Evolutionary conservation across 495 filamentous ascomycete genomes (phyloP).

Genomic region (Haplographium delicatum): DNA sequence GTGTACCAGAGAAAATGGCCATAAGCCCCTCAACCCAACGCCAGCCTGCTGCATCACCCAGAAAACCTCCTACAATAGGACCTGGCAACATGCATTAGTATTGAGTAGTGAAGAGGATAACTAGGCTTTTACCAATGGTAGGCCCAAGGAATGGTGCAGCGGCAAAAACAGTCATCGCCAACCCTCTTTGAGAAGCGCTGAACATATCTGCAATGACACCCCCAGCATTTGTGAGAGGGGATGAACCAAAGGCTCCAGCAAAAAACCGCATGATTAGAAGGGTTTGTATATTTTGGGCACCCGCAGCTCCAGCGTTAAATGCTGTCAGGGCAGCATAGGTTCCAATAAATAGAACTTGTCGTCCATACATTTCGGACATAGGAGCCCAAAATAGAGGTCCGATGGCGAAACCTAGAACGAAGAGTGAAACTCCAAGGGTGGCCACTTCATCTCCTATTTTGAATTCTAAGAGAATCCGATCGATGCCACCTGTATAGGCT

Average conservation of each 20-base stretch:
- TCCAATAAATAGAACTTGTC: slow-evolving; percentile 53
- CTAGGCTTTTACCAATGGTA: slow-evolving; percentile 48
- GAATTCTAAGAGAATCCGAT: slow-evolving; percentile 57
- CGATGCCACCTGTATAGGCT: slow-evolving; percentile 66
- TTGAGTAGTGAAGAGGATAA: slow-evolving; percentile 60
- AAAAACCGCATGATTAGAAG: slow-evolving; percentile 75
- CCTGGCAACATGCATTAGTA: slow-evolving; percentile 54
- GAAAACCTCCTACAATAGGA: slow-evolving; percentile 31
- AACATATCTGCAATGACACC: slow-evolving; percentile 80
- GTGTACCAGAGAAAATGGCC: slow-evolving; percentile 63
- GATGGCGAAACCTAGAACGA: slow-evolving; percentile 70
- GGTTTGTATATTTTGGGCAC: slow-evolving; percentile 57
- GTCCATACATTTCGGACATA: slow-evolving; percentile 67
- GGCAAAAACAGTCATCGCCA: slow-evolving; percentile 64
- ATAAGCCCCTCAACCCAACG: slow-evolving; percentile 49
- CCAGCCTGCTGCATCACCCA: slow-evolving; percentile 56
- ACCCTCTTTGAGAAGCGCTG: slow-evolving; percentile 54
- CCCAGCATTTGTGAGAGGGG: slow-evolving; percentile 67
- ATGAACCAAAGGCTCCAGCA: slow-evolving; percentile 74
- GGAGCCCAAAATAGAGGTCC: slow-evolving; percentile 65
- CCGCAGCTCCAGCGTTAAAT: slow-evolving; percentile 66
- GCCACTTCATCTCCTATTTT: slow-evolving; percentile 54
- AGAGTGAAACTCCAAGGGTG: slow-evolving; percentile 69
- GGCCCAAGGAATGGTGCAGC: slow-evolving; percentile 68
- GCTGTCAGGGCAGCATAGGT: slow-evolving; percentile 30